These are phyloP conservation scores for Echinochloa phyllopogon DNA, from an alignment of 176 grass and related monocot species.

Conservation along the genomic window DNA sequence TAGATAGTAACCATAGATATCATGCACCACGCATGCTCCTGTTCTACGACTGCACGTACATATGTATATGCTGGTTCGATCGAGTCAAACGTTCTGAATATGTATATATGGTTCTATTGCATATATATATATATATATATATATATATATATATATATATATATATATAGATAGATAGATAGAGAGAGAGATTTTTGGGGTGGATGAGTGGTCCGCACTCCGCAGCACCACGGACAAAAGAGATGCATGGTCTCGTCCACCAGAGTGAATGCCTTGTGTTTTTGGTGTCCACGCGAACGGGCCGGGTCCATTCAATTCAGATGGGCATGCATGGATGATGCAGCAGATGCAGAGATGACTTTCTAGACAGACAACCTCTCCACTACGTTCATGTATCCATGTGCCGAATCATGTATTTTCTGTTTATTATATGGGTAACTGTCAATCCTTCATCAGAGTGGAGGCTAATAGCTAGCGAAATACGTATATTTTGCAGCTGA, in stretches of 20 bases:
- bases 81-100: neutral
- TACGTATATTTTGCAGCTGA: neutral
- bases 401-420: neutral
- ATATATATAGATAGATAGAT: no score
- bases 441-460: neutral
- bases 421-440: slow-evolving; percentile 27
- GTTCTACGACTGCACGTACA: neutral
- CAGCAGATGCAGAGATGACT: neutral
- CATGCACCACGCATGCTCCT: neutral
- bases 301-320: neutral
- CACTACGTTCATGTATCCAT: neutral
- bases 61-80: no score
- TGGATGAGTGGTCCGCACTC: slow-evolving; percentile 7
- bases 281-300: neutral
- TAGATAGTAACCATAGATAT: neutral
- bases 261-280: neutral
- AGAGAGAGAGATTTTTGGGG: neutral
- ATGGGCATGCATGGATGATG: neutral
- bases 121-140: no score
- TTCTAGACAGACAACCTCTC: slow-evolving; percentile 6
- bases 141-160: no score
- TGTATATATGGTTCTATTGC: no score
- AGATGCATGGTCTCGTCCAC: neutral
- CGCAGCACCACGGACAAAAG: neutral
- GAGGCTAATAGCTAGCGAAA: neutral